phyloP scores from a whole-genome alignment of 441 rosid genomes.

The Biscutella laevigata region DNA sequence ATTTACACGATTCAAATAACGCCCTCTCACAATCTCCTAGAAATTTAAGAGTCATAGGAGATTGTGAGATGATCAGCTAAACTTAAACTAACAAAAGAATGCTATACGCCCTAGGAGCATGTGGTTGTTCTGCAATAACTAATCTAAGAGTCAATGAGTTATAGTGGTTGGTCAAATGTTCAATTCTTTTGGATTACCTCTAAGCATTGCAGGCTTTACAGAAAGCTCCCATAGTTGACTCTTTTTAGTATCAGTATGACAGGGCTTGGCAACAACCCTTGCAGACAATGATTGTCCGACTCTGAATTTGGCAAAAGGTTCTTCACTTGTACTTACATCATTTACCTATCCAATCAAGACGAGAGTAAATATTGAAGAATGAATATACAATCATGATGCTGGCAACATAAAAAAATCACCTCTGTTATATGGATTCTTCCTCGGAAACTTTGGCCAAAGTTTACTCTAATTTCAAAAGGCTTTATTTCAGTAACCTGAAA shows the following conservation, averaged over 20 bases:
- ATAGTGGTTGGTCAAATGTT: background rate
- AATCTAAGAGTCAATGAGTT: conserved; percentile 1
- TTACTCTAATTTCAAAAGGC: conserved; percentile 74
- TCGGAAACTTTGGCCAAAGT: conserved; percentile 69
- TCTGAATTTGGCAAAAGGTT: conserved; percentile 61
- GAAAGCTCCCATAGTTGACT: conserved; percentile 76
- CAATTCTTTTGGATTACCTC: conserved; percentile 39
- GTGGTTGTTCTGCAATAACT: background rate
- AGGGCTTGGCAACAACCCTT: conserved; percentile 54
- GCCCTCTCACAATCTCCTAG: background rate
- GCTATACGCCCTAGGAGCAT: background rate
- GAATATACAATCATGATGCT: conserved; percentile 5
- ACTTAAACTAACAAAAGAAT: background rate
- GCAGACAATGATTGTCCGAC: conserved; percentile 79
- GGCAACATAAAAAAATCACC: conserved; percentile 36
- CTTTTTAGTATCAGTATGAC: conserved; percentile 43
- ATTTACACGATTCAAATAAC: background rate
- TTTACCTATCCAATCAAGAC: conserved; percentile 41
- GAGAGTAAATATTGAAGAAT: conserved; percentile 9
- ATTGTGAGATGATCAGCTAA: too few relatives aligned
- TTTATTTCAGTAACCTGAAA: conserved; percentile 80
- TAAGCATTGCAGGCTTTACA: conserved; percentile 52
- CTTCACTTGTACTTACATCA: conserved; percentile 39
- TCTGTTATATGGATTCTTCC: conserved; percentile 91
- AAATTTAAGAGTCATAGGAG: too few relatives aligned